A percentile compares a stretch with the other conserved stretches of the same genome.
These are phyloP conservation scores for Scedosporium apiospermum DNA, from an alignment of 2,329 filamentous ascomycete genomes.

Conservation along the genomic window DNA sequence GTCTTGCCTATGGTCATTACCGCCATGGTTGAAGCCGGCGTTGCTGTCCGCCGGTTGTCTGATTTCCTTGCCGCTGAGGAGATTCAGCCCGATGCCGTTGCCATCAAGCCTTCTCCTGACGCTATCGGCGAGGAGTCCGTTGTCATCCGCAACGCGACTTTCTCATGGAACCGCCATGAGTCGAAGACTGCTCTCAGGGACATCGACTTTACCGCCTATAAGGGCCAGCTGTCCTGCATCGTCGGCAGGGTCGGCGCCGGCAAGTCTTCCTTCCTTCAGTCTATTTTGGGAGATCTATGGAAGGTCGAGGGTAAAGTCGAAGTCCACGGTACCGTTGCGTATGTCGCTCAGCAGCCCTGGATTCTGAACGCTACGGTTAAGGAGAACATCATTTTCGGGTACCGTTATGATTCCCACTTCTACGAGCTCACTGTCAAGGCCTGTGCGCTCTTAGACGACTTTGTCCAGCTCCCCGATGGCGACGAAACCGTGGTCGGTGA, in stretches of 20 bases:
- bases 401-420: constrained; percentile 86
- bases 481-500: constrained; percentile 96
- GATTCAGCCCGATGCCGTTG: constrained; percentile 75
- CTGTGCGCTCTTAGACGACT: constrained; percentile 85
- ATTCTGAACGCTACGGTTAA: constrained; percentile 96
- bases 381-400: constrained; percentile 95
- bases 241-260: constrained; percentile 91
- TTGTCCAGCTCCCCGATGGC: constrained; percentile 84
- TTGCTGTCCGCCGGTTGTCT: constrained; percentile 79
- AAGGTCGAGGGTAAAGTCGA: constrained; percentile 78
- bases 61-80: constrained; percentile 82
- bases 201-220: constrained; percentile 81
- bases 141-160: constrained; percentile 71
- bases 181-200: constrained; percentile 62
- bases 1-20: constrained; percentile 97
- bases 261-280: constrained; percentile 86
- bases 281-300: constrained; percentile 84
- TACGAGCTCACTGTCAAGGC: constrained; percentile 89
- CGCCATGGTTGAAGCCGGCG: constrained; percentile 88
- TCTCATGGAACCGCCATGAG: constrained; percentile 89
- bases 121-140: constrained; percentile 80
- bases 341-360: constrained; percentile 90
- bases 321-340: constrained; percentile 74
- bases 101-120: constrained; percentile 56
- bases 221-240: constrained; percentile 86